These are phyloP conservation scores for Penicillium sp. DNA, from an alignment of 2,329 filamentous ascomycete genomes.

Conservation along the genomic window DNA sequence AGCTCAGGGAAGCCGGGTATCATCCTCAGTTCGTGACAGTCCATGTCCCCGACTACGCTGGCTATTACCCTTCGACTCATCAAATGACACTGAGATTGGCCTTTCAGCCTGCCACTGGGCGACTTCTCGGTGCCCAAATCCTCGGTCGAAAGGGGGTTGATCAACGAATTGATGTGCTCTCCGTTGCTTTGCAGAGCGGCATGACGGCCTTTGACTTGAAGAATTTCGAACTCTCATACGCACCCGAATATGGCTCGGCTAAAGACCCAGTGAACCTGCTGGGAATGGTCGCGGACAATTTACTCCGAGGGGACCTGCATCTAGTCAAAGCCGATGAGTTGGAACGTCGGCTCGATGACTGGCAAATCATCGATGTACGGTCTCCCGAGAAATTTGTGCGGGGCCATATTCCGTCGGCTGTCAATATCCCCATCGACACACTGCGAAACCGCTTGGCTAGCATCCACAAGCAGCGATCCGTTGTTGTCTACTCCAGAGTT, in stretches of 20 bases:
- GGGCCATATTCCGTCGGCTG: background rate
- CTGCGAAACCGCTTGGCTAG: background rate
- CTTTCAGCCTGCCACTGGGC: background rate
- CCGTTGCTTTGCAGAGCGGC: background rate
- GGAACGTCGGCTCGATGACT: background rate
- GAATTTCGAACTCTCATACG: background rate
- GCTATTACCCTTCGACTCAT: background rate
- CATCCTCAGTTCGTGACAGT: conserved; percentile 3
- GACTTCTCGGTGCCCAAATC: background rate
- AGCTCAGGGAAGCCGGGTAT: background rate
- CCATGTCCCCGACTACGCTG: background rate
- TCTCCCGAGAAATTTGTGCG: background rate
- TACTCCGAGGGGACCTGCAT: background rate
- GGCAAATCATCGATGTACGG: background rate
- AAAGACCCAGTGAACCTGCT: background rate
- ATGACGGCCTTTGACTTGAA: background rate
- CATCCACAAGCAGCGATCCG: background rate
- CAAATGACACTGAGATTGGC: background rate
- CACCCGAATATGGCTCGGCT: background rate
- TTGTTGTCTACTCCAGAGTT: background rate
- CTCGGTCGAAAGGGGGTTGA: background rate
- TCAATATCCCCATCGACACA: background rate
- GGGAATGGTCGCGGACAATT: background rate
- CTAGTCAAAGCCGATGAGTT: background rate
- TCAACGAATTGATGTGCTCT: background rate